These are phyloP conservation scores for Astrocystis sublimbata DNA, from an alignment of 495 filamentous ascomycete species.

Conservation along the genomic window DNA sequence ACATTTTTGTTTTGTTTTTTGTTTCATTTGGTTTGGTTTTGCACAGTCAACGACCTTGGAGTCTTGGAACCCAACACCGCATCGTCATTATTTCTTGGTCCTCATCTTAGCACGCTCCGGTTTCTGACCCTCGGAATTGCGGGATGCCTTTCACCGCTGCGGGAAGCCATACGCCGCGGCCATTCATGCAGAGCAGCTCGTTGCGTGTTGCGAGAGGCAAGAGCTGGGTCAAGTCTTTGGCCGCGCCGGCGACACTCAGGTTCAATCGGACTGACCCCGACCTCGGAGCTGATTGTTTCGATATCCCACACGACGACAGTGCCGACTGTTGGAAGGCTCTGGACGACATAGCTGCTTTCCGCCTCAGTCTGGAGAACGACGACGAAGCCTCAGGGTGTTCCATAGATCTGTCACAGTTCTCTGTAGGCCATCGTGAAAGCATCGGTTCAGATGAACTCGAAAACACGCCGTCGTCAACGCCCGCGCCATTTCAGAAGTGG, in stretches of 20 bases:
- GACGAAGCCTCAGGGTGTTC: constrained; percentile 29
- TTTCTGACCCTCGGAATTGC: constrained; percentile 20
- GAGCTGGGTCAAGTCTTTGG: constrained; percentile 34
- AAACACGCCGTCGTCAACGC: constrained; percentile 14
- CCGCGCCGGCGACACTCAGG: constrained; percentile 28
- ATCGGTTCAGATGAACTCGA: constrained; percentile 11
- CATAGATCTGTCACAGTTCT: constrained; percentile 30
- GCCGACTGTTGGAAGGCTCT: constrained; percentile 39
- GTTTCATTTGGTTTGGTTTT: constrained; percentile 15
- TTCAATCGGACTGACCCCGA: constrained; percentile 32
- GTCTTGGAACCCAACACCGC: constrained; percentile 40
- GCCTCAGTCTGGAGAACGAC: constrained; percentile 39
- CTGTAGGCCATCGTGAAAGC: constrained; percentile 20
- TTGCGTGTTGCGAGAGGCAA: constrained; percentile 35
- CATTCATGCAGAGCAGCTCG: constrained; percentile 35
- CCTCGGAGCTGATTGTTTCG: constrained; percentile 28
- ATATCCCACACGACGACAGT: constrained; percentile 22
- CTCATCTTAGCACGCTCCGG: constrained; percentile 32
- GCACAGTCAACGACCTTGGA: constrained; percentile 28
- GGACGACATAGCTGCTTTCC: constrained; percentile 45
- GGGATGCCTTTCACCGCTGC: constrained; percentile 33
- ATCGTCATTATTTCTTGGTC: constrained; percentile 41
- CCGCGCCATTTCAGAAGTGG: constrained; percentile 58
- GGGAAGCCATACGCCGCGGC: constrained; percentile 28
- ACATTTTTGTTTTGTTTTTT: constrained; percentile 19